These are phyloP conservation scores for Pseudoturritis turrita DNA, from an alignment of 345 rosid genomes.

Conservation along the genomic window DNA sequence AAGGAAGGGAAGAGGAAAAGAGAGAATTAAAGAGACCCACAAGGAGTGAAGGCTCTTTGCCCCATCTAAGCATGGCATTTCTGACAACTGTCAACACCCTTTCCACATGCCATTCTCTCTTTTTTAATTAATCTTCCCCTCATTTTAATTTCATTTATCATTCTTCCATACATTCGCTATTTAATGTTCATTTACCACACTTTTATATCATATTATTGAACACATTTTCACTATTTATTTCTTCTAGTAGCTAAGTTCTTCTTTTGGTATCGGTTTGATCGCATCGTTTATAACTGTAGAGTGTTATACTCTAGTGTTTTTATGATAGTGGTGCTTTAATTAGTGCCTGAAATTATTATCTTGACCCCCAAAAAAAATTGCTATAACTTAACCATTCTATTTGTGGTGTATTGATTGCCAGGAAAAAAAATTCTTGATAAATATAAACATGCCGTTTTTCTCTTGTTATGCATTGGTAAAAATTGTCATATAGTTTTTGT, in stretches of 20 bases:
- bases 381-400: background rate
- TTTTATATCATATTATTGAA: background rate
- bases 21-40: conserved; percentile 33
- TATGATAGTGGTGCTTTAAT: background rate
- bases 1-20: conserved; percentile 30
- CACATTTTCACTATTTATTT: background rate
- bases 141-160: background rate
- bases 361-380: no score
- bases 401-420: background rate
- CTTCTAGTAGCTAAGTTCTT: background rate
- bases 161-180: conserved; percentile 21
- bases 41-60: conserved; percentile 34
- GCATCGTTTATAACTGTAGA: background rate
- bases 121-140: background rate
- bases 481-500: background rate
- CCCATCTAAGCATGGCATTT: conserved; percentile 32
- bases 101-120: conserved; percentile 21
- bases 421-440: background rate
- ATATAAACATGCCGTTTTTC: background rate
- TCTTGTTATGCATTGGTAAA: background rate
- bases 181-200: conserved; percentile 1
- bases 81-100: conserved; percentile 30
- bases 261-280: background rate
- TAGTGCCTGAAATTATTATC: background rate
- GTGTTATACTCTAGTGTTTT: background rate